A percentile compares a stretch with the other conserved stretches of the same genome.
These are phyloP conservation scores for Allantophomopsis cytisporea DNA, from an alignment of 2,329 filamentous ascomycete species.

Conservation along the genomic window DNA sequence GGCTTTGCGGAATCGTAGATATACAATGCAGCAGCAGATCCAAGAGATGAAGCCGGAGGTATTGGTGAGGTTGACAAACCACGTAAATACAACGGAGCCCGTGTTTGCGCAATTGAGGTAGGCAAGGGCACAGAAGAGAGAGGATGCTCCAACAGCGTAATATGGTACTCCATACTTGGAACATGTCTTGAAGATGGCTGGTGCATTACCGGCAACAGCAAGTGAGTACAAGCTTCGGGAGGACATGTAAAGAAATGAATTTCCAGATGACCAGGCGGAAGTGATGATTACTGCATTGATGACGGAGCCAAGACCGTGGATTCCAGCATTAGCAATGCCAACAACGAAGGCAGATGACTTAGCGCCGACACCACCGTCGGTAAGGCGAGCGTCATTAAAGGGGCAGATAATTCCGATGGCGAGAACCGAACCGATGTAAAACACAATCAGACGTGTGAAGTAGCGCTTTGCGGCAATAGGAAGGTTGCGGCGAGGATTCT, in stretches of 20 bases:
- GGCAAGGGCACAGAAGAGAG: slow-evolving; percentile 28
- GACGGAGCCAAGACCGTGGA: slow-evolving; percentile 31
- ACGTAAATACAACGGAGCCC: slow-evolving; percentile 34
- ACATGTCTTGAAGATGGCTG: slow-evolving; percentile 32
- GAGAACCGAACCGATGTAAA: slow-evolving; percentile 43
- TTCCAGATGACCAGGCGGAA: slow-evolving; percentile 39
- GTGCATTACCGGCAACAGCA: slow-evolving; percentile 36
- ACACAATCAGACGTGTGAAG: slow-evolving; percentile 40
- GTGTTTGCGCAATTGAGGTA: slow-evolving; percentile 31
- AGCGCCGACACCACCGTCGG: slow-evolving; percentile 35
- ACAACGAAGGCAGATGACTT: slow-evolving; percentile 35
- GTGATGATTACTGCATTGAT: slow-evolving; percentile 43
- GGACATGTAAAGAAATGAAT: slow-evolving; percentile 37
- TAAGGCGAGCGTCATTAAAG: slow-evolving; percentile 34
- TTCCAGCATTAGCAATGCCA: slow-evolving; percentile 32
- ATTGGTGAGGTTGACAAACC: slow-evolving; percentile 41
- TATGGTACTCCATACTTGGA: slow-evolving; percentile 36
- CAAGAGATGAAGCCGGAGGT: slow-evolving; percentile 38
- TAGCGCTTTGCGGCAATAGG: slow-evolving; percentile 44
- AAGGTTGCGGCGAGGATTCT: slow-evolving; percentile 41
- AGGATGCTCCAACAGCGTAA: slow-evolving; percentile 26
- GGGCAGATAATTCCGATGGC: slow-evolving; percentile 37
- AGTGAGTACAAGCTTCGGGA: slow-evolving; percentile 37
- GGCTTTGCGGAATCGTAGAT: slow-evolving; percentile 43
- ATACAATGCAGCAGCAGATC: slow-evolving; percentile 39